These are phyloP conservation scores for Jaltomata sinuosa DNA, from an alignment of 257 asterid genomes.

Conservation along the genomic window DNA sequence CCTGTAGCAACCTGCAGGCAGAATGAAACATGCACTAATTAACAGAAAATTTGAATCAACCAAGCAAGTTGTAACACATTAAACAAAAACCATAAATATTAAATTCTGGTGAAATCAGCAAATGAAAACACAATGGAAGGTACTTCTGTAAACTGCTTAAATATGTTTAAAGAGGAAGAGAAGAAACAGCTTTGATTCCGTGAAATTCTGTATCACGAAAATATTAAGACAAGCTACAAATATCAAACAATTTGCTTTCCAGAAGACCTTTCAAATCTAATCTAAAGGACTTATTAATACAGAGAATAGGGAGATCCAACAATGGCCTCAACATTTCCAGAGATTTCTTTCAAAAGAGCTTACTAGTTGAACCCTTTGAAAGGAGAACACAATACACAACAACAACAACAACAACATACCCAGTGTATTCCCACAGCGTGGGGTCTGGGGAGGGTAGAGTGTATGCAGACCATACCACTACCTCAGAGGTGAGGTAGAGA, in stretches of 20 bases:
- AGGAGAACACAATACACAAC: not conserved
- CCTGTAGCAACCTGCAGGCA: conserved; percentile 60
- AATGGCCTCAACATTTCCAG: not conserved
- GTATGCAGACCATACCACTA: too few relatives aligned
- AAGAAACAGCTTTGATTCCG: not conserved
- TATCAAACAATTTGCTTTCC: not conserved
- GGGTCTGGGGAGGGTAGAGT: too few relatives aligned
- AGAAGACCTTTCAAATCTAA: not conserved
- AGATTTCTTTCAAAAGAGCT: not conserved
- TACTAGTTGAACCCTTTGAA: not conserved
- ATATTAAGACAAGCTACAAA: not conserved
- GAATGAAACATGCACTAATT: not conserved
- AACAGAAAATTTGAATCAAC: not conserved
- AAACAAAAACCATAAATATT: not conserved
- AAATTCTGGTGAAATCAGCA: not conserved
- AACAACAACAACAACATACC: too few relatives aligned
- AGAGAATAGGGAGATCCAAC: not conserved
- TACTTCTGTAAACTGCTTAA: not conserved
- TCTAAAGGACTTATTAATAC: not conserved
- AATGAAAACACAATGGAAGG: not conserved
- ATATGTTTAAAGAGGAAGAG: not conserved
- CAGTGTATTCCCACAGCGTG: too few relatives aligned
- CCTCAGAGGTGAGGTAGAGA: too few relatives aligned
- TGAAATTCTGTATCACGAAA: not conserved
- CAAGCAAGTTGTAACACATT: not conserved